Evolutionary conservation across 164 flowering plant species (phyloP).

Genomic region (Umbellularia californica): DNA sequence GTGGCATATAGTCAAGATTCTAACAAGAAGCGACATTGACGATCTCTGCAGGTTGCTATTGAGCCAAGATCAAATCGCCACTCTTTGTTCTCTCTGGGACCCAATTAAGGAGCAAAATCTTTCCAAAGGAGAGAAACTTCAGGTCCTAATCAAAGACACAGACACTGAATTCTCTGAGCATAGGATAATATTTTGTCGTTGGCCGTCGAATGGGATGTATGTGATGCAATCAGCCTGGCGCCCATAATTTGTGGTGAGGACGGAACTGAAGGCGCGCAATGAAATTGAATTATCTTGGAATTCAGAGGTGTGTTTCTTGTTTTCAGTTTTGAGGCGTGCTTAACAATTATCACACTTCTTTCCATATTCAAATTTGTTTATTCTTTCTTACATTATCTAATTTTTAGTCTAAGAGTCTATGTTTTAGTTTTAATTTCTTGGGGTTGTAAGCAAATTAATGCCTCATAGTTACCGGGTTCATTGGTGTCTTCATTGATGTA

Average conservation of each 20-base stretch:
- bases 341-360: too few species aligned
- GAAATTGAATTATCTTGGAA: neutral
- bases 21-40: neutral
- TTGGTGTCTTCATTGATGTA: too few species aligned
- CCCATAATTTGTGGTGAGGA: neutral
- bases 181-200: neutral
- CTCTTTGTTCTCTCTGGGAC: neutral
- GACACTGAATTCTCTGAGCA: neutral
- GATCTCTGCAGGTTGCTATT: neutral
- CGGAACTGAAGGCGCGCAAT: neutral
- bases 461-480: too few species aligned
- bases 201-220: neutral
- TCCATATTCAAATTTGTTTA: too few species aligned
- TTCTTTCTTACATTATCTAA: too few species aligned
- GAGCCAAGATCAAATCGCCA: neutral
- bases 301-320: neutral
- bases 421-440: too few species aligned
- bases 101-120: neutral
- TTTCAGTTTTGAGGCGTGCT: neutral
- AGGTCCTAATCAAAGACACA: neutral
- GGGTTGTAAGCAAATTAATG: too few species aligned
- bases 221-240: neutral
- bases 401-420: too few species aligned
- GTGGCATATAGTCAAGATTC: neutral
- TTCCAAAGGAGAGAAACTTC: neutral